These are phyloP conservation scores for Candida multigemmis DNA, from an alignment of 805 yeast genomes.

Conservation along the genomic window DNA sequence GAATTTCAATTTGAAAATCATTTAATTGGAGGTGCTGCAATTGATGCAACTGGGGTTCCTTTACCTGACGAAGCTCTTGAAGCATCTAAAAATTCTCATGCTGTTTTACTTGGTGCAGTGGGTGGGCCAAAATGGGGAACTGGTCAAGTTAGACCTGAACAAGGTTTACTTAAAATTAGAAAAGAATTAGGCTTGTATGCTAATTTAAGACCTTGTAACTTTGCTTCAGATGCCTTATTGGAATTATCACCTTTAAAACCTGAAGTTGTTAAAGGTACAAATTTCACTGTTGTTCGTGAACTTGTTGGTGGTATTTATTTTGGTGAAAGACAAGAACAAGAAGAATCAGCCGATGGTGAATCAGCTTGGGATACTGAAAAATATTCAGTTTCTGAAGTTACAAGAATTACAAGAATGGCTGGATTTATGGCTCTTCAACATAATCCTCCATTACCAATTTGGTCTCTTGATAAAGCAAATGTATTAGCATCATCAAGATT, in stretches of 20 bases:
- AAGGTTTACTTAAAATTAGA: conserved; percentile 88
- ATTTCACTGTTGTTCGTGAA: conserved; percentile 90
- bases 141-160: conserved; percentile 94
- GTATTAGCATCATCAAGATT: conserved; percentile 93
- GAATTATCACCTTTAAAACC: conserved; percentile 83
- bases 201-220: conserved; percentile 93
- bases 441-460: conserved; percentile 87
- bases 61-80: conserved; percentile 76
- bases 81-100: conserved; percentile 82
- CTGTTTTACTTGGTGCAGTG: conserved; percentile 95
- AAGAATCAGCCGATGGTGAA: conserved; percentile 51
- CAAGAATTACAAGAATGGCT: conserved; percentile 96
- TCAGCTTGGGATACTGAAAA: conserved; percentile 91
- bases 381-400: conserved; percentile 85
- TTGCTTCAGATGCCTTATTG: conserved; percentile 75
- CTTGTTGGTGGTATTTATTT: conserved; percentile 97
- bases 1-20: conserved; percentile 74
- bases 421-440: conserved; percentile 92
- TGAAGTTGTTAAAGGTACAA: conserved; percentile 82
- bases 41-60: conserved; percentile 93
- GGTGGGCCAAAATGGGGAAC: conserved; percentile 99
- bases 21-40: conserved; percentile 96
- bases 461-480: conserved; percentile 97
- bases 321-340: conserved; percentile 92
- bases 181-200: conserved; percentile 93